phyloP scores from a whole-genome alignment of 805 yeast species.

The Spathaspora sp. region DNA sequence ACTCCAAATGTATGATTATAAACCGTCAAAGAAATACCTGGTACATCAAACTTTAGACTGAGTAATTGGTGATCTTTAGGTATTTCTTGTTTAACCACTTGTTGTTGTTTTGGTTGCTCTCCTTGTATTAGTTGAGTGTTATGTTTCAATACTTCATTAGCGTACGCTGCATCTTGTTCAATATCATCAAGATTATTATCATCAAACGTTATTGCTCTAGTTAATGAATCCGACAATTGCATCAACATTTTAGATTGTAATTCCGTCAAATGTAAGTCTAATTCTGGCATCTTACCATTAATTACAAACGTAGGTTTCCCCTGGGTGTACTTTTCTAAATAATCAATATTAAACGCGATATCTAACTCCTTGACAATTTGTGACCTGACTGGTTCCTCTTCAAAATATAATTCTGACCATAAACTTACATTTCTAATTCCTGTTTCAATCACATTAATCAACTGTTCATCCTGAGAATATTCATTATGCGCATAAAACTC shows the following conservation, averaged over 20 bases:
- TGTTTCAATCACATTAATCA: slow-evolving; percentile 51
- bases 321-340: slow-evolving; percentile 37
- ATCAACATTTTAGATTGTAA: slow-evolving; percentile 59
- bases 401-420: slow-evolving; percentile 56
- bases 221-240: slow-evolving; percentile 51
- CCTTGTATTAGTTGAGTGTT: slow-evolving; percentile 7
- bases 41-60: slow-evolving; percentile 54
- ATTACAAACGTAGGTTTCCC: slow-evolving; percentile 49
- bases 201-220: slow-evolving; percentile 48
- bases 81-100: slow-evolving; percentile 1
- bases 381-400: slow-evolving; percentile 41
- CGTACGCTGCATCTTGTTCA: slow-evolving; percentile 57
- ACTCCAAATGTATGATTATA: slow-evolving; percentile 48
- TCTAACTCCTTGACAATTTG: slow-evolving; percentile 68
- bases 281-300: slow-evolving; percentile 57
- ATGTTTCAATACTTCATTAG: slow-evolving; percentile 46
- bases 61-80: slow-evolving; percentile 34
- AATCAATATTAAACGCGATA: slow-evolving; percentile 55
- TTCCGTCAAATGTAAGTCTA: slow-evolving; percentile 67
- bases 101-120: not conserved
- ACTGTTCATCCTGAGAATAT: slow-evolving; percentile 31
- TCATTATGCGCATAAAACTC: slow-evolving; percentile 69
- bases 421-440: slow-evolving; percentile 73
- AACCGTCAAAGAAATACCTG: slow-evolving; percentile 58
- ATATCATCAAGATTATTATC: slow-evolving; percentile 47